Evolutionary conservation across 208 protist species (phyloP).

Genomic region (Leishmania lainsoni): DNA sequence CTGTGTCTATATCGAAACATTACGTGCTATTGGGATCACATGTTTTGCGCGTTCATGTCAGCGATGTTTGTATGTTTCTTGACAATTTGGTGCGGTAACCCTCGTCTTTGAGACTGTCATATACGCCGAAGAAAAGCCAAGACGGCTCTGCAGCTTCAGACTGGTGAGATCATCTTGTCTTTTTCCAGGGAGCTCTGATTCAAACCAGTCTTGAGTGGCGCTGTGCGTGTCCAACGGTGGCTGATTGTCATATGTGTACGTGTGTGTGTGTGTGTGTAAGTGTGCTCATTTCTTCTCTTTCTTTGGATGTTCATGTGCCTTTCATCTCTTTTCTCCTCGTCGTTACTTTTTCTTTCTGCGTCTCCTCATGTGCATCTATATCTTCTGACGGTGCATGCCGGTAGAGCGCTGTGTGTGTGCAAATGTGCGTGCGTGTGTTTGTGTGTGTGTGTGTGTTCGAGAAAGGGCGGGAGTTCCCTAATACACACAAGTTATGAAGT

Average conservation of each 20-base stretch:
- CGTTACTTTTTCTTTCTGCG: conserved; percentile 7
- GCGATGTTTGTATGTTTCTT: not conserved
- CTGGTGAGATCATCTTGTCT: not conserved
- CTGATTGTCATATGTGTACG: not conserved
- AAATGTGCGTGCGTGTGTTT: not conserved
- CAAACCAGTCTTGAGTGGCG: not conserved
- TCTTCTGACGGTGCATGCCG: not conserved
- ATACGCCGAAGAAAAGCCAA: not conserved
- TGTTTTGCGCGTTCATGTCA: not conserved
- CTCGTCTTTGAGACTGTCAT: not conserved
- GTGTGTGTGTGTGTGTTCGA: not conserved
- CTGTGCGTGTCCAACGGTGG: not conserved
- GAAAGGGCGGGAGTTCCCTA: no score
- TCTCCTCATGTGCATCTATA: not conserved
- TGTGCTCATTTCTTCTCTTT: not conserved
- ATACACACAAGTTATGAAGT: not conserved
- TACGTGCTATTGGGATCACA: not conserved
- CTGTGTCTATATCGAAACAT: not conserved
- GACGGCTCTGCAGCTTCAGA: not conserved
- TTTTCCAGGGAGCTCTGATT: not conserved
- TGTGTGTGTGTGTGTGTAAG: not conserved
- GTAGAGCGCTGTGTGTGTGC: not conserved
- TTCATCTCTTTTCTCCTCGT: not conserved
- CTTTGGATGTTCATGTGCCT: not conserved
- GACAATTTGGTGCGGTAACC: not conserved